Base-by-base conservation (phyloP, 805 yeast genomes). In the Monosporozyma aerobia region DNA sequence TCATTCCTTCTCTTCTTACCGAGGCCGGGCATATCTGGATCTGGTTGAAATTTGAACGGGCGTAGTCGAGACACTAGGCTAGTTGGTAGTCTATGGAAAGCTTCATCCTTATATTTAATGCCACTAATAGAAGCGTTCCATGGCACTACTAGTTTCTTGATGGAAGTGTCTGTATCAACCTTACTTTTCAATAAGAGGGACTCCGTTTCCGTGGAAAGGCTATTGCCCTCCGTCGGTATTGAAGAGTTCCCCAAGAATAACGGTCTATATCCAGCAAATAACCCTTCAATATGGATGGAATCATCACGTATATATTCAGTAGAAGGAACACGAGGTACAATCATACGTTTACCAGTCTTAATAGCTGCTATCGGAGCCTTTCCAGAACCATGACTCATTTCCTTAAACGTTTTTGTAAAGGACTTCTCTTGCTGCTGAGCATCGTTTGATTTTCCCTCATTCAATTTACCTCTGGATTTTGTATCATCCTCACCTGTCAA, bases 1-100 rank as follows among this genome's bases (percentile, higher is more conserved):
- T 82, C 87, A 81, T 76, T 79, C 83, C 76, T 87, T 19, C 87
- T 79, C 9, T 16, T 27, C 5, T 44, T 43, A 9, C 19, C 13
- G 5, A 4, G 10, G 11, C 35, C n/a, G n/a, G 3, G 10, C n/a
- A 43, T 23, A 9, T 23, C 30, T 14, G 23, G 11, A 8, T 33
- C 47, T 14, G 79, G 82, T 82, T 72, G 82, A n/a, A 68, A 51
- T 51, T 59, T 61, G 56, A 70, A 73, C 0, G 77, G 75, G 27
- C 65, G 69, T 39, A 74, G 55, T 32, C 62, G 62, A 13, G 60
- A 58, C 0, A 74, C 72, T 7, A 73, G 63, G 14, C 62, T 59
- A 50, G 66, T 65, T 2, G 78, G 77, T 1, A 74, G 64, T 33
- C 62, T 58, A 53, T 63, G 62, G 56, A 4, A 70, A 55, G 30